Evolutionary conservation across 495 filamentous ascomycete species (phyloP).

Genomic region (Baudoinia panamericana): DNA sequence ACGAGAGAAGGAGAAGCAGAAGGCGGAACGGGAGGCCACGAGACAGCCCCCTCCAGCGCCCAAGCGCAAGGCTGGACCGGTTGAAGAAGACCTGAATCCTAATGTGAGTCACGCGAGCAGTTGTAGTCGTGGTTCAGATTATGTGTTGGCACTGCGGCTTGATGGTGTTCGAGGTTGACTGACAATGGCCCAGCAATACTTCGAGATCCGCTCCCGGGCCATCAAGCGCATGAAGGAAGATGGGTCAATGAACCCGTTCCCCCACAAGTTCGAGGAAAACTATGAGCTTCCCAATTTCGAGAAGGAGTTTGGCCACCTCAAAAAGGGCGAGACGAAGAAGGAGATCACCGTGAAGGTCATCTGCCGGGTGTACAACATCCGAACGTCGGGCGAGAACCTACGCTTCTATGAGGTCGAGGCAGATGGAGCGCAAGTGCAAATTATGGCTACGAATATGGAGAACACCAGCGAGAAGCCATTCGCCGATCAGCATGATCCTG

Average conservation of each 20-base stretch:
- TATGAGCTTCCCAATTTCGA: slow-evolving; percentile 66
- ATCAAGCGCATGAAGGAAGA: slow-evolving; percentile 75
- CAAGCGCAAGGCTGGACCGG: slow-evolving; percentile 50
- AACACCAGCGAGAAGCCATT: slow-evolving; percentile 51
- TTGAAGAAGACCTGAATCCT: slow-evolving; percentile 65
- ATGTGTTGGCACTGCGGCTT: background rate
- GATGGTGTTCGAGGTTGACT: slow-evolving; percentile 3
- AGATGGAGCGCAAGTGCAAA: slow-evolving; percentile 73
- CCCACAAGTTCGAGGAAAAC: slow-evolving; percentile 89
- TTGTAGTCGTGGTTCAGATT: background rate
- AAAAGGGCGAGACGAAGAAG: slow-evolving; percentile 70
- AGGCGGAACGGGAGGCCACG: slow-evolving; percentile 66
- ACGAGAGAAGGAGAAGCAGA: slow-evolving; percentile 71
- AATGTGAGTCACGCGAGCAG: slow-evolving; percentile 55
- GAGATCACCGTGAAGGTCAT: slow-evolving; percentile 61
- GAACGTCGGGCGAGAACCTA: slow-evolving; percentile 67
- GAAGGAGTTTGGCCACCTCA: slow-evolving; percentile 57
- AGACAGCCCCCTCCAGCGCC: slow-evolving; percentile 47
- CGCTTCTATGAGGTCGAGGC: slow-evolving; percentile 87
- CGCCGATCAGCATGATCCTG: slow-evolving; percentile 74
- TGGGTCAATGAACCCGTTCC: slow-evolving; percentile 78
- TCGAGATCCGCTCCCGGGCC: slow-evolving; percentile 78
- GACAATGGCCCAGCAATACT: slow-evolving; percentile 64
- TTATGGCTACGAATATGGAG: slow-evolving; percentile 78
- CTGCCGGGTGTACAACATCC: slow-evolving; percentile 80